A percentile compares a stretch with the other conserved stretches of the same genome.
Conservation (phyloP, 2,329 filamentous ascomycete species). For the Sporothrix mexicana region DNA sequence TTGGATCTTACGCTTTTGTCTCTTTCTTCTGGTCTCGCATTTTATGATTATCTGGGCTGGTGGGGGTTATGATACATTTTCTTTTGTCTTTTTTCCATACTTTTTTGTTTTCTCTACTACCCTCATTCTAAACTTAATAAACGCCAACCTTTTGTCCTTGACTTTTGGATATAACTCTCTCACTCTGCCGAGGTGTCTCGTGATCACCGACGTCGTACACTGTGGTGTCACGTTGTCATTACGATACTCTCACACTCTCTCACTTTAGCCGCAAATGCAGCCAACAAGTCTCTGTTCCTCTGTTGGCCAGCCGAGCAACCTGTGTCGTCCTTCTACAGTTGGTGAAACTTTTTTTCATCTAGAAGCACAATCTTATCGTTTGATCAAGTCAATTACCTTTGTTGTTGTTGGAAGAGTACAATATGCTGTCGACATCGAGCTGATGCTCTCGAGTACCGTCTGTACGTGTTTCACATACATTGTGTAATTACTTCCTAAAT, state of each 20-base stretch:
- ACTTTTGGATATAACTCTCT: background rate
- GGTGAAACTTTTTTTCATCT: no score
- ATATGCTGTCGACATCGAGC: background rate
- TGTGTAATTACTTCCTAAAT: constrained; percentile 12
- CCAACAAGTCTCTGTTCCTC: background rate
- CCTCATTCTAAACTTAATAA: constrained; percentile 1
- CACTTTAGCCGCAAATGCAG: constrained; percentile 2
- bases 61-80: constrained; percentile 14
- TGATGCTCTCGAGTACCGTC: background rate
- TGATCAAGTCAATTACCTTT: background rate
- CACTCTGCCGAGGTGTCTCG: background rate
- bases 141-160: background rate
- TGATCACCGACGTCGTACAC: background rate
- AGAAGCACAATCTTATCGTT: no score
- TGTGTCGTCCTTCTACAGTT: background rate
- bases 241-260: background rate
- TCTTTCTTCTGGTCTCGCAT: constrained; percentile 4
- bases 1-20: background rate
- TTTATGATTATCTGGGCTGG: constrained; percentile 20
- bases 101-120: background rate
- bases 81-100: background rate
- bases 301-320: no score
- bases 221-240: background rate
- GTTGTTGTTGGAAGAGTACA: background rate
- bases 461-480: background rate